A percentile compares a stretch with the other conserved stretches of the same genome.
phyloP scores from a whole-genome alignment of 345 rosid genomes.

The Gossypium sturtianum region DNA sequence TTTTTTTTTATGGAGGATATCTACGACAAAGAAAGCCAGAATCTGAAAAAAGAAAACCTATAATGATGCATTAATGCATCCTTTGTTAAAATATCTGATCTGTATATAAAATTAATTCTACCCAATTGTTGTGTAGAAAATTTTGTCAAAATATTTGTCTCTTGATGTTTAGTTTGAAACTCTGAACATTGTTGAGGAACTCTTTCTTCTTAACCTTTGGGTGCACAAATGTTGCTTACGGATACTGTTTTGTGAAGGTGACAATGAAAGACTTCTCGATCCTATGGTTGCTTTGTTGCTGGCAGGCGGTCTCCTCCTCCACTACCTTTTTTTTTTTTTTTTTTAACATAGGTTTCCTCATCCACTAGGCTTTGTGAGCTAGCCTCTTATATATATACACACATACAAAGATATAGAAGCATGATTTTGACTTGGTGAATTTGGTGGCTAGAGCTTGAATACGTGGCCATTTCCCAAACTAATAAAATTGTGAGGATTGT shows the following conservation, averaged over 20 bases:
- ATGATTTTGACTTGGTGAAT: background rate
- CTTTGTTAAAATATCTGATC: too few species aligned
- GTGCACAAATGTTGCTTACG: slow-evolving; percentile 21
- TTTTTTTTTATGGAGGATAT: too few species aligned
- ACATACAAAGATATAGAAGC: too few species aligned
- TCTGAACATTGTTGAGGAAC: slow-evolving; percentile 3
- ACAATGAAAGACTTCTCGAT: slow-evolving; percentile 31
- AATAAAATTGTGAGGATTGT: slow-evolving; percentile 8
- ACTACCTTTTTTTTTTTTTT: too few species aligned
- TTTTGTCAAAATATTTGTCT: background rate
- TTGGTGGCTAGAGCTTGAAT: slow-evolving; percentile 28
- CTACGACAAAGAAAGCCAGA: too few species aligned
- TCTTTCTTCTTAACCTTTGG: slow-evolving; percentile 9
- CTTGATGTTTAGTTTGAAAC: slow-evolving; percentile 36
- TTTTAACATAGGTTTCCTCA: too few species aligned
- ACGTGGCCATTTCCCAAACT: slow-evolving; percentile 33
- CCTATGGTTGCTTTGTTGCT: slow-evolving; percentile 24
- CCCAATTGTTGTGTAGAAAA: too few species aligned
- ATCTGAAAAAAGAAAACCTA: too few species aligned
- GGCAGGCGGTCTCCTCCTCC: background rate
- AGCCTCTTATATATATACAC: background rate
- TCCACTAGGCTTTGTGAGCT: background rate
- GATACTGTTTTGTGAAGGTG: slow-evolving; percentile 30
- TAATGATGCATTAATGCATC: too few species aligned
- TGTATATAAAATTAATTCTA: too few species aligned